phyloP scores from a whole-genome alignment of 805 yeast species.

The Lipomyces yamanashiensis region DNA sequence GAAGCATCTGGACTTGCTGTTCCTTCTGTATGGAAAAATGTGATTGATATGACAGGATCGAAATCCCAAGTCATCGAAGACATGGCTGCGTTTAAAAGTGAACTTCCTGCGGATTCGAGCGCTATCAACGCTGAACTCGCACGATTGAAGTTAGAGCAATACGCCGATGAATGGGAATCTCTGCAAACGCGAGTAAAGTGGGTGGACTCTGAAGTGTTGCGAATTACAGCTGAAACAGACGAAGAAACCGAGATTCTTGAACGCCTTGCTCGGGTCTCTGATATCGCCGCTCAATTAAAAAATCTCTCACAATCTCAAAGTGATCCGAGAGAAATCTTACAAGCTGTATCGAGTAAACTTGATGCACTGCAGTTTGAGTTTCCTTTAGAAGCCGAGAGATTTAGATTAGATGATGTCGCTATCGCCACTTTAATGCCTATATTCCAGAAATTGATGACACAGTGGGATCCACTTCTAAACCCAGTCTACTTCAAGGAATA shows the following conservation, averaged over 20 bases:
- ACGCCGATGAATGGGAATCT: constrained; percentile 36
- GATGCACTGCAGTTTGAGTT: constrained; percentile 39
- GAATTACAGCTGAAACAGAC: constrained; percentile 25
- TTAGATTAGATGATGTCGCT: constrained; percentile 40
- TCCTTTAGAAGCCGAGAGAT: constrained; percentile 29
- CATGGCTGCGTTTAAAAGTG: constrained; percentile 17
- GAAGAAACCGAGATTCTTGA: constrained; percentile 25
- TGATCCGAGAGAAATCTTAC: constrained; percentile 39
- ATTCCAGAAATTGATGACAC: constrained; percentile 36
- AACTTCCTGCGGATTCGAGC: constrained; percentile 12
- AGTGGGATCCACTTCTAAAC: constrained; percentile 50
- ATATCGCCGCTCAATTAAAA: constrained; percentile 10
- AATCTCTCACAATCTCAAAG: neutral
- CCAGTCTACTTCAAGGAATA: constrained; percentile 44
- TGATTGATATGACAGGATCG: constrained; percentile 40
- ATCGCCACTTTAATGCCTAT: constrained; percentile 37
- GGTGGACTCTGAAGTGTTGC: constrained; percentile 15
- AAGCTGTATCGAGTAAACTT: constrained; percentile 43
- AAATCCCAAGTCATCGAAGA: constrained; percentile 33
- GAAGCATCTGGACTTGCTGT: constrained; percentile 41
- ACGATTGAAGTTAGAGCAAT: constrained; percentile 31
- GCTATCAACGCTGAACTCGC: constrained; percentile 30
- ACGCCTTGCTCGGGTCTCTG: constrained; percentile 23
- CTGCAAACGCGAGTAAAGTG: constrained; percentile 30
- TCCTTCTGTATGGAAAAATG: constrained; percentile 38